Conservation (phyloP, 768 basidiomycete species). For the Nidularia sp. region DNA sequence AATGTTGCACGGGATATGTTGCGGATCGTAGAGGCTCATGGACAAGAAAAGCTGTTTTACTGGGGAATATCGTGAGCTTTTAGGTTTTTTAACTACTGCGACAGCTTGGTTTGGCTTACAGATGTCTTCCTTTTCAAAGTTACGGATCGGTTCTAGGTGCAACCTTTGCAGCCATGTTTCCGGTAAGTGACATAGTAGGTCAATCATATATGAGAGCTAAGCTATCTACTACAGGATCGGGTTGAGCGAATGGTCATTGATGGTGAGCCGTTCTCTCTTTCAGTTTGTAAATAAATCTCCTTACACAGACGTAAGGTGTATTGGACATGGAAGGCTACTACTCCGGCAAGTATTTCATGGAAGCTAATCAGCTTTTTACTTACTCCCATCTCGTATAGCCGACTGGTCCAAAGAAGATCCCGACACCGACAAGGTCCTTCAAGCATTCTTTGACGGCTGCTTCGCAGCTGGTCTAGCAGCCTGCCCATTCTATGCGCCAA, state of each 20-base stretch:
- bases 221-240: constrained; percentile 21
- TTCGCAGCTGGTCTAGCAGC: constrained; percentile 26
- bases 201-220: neutral
- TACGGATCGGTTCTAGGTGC: constrained; percentile 20
- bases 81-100: neutral
- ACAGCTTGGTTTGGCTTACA: neutral
- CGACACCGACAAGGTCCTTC: constrained; percentile 31
- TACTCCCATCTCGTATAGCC: neutral
- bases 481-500: constrained; percentile 35
- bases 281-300: no score
- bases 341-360: no score
- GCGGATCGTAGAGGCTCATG: constrained; percentile 24
- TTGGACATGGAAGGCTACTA: constrained; percentile 34
- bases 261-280: constrained; percentile 2
- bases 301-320: constrained; percentile 12
- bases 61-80: constrained; percentile 21
- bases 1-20: constrained; percentile 35
- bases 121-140: constrained; percentile 6
- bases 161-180: constrained; percentile 29
- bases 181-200: constrained; percentile 11
- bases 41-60: constrained; percentile 24
- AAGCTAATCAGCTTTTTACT: no score
- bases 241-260: constrained; percentile 35
- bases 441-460: constrained; percentile 31
- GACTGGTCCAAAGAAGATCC: constrained; percentile 29